Conservation (phyloP, 2,329 filamentous ascomycete species). For the Seiridium cupressi region DNA sequence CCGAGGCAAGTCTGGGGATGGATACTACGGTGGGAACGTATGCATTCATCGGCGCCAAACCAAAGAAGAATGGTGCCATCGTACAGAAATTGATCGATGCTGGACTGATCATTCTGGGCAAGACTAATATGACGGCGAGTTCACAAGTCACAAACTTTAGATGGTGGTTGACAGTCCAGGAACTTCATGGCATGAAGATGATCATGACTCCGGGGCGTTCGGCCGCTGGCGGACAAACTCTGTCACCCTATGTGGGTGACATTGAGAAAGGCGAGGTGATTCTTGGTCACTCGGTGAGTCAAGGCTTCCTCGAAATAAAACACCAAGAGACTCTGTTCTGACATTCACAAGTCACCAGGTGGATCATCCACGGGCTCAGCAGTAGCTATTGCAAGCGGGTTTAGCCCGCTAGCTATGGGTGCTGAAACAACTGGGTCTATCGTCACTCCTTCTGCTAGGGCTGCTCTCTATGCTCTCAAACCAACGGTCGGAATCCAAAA, state of each 20-base stretch:
- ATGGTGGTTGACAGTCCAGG: neutral
- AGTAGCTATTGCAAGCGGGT: conserved; percentile 28
- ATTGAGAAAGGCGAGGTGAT: neutral
- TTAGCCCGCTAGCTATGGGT: conserved; percentile 27
- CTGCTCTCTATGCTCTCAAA: conserved; percentile 26
- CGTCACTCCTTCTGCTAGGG: conserved; percentile 17
- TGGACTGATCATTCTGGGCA: conserved; percentile 22
- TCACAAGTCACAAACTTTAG: neutral
- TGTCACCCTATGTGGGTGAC: neutral
- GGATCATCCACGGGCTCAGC: conserved; percentile 33
- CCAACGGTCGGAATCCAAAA: conserved; percentile 15
- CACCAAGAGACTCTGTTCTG: neutral
- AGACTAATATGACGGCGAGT: conserved; percentile 22
- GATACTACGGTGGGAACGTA: conserved; percentile 14
- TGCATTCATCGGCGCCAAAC: conserved; percentile 11
- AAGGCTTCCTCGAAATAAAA: neutral
- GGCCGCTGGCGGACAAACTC: neutral
- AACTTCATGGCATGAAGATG: conserved; percentile 14
- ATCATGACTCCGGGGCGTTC: neutral
- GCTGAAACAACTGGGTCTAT: conserved; percentile 31
- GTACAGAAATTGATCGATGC: conserved; percentile 14
- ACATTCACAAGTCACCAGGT: conserved; percentile 20
- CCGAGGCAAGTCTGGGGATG: conserved; percentile 14
- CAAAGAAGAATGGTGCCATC: conserved; percentile 4
- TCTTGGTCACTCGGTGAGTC: conserved; percentile 6